Evolutionary conservation across 2,329 filamentous ascomycete genomes (phyloP).

Genomic region (Colletotrichum ledebouriae): DNA sequence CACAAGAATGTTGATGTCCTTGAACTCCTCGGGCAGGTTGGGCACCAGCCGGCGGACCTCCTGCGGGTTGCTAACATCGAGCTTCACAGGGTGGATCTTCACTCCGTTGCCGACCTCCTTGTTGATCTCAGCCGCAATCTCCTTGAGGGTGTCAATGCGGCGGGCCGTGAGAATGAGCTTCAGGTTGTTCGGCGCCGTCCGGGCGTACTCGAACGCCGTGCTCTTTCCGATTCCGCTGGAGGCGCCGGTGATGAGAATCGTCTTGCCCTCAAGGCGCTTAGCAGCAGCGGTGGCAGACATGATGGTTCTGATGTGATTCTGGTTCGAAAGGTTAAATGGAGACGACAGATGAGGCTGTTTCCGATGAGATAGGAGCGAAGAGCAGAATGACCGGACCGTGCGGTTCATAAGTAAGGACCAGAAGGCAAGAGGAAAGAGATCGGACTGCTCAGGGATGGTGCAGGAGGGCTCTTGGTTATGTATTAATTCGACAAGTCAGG

Average conservation of each 20-base stretch:
- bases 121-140: slow-evolving; percentile 82
- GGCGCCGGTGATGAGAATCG: slow-evolving; percentile 90
- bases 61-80: slow-evolving; percentile 87
- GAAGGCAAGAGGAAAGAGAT: no score
- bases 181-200: slow-evolving; percentile 82
- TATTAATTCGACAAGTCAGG: slow-evolving; percentile 16
- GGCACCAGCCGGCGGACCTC: slow-evolving; percentile 81
- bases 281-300: slow-evolving; percentile 75
- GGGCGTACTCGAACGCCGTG: slow-evolving; percentile 92
- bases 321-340: background rate
- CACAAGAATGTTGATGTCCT: slow-evolving; percentile 87
- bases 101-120: slow-evolving; percentile 84
- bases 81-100: slow-evolving; percentile 83
- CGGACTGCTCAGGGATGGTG: background rate
- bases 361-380: slow-evolving; percentile 8
- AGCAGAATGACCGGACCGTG: slow-evolving; percentile 17
- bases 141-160: slow-evolving; percentile 80
- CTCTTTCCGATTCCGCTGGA: slow-evolving; percentile 90
- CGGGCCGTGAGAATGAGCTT: slow-evolving; percentile 92
- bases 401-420: slow-evolving; percentile 27
- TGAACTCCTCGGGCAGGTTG: slow-evolving; percentile 83
- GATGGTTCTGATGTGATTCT: slow-evolving; percentile 45
- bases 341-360: slow-evolving; percentile 22
- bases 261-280: slow-evolving; percentile 93
- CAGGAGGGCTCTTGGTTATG: slow-evolving; percentile 12